Evolutionary conservation across 2,329 filamentous ascomycete genomes (phyloP).

Genomic region (Penicillium crustosum): DNA sequence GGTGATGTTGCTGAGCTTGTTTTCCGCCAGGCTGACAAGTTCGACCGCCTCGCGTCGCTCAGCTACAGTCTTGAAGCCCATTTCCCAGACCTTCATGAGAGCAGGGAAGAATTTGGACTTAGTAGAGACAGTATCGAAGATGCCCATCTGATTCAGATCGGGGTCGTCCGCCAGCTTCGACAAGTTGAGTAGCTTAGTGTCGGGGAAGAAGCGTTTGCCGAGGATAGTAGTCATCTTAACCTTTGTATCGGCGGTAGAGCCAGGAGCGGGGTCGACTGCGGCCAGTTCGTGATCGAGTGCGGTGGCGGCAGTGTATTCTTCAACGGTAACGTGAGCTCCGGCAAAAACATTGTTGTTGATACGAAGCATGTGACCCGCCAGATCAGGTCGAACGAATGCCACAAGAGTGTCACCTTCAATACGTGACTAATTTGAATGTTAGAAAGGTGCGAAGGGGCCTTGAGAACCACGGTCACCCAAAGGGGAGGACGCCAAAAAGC

Average conservation of each 20-base stretch:
- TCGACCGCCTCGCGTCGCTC: constrained; percentile 76
- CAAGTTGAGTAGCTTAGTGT: constrained; percentile 75
- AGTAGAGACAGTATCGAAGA: constrained; percentile 69
- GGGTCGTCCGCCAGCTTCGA: constrained; percentile 73
- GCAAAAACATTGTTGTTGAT: constrained; percentile 70
- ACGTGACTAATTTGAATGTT: constrained; percentile 67
- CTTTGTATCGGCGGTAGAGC: constrained; percentile 60
- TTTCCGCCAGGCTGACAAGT: constrained; percentile 78
- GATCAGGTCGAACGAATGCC: constrained; percentile 64
- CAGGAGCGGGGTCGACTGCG: constrained; percentile 41
- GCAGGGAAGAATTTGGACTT: constrained; percentile 88
- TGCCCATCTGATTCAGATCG: constrained; percentile 69
- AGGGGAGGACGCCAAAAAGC: constrained; percentile 34
- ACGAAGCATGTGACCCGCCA: constrained; percentile 64
- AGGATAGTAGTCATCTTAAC: constrained; percentile 70
- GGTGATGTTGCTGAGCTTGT: constrained; percentile 70
- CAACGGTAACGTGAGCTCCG: constrained; percentile 57
- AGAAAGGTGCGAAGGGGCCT: constrained; percentile 59
- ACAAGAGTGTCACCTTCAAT: constrained; percentile 68
- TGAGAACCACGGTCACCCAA: constrained; percentile 42
- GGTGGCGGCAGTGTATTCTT: constrained; percentile 47
- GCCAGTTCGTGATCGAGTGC: constrained; percentile 23
- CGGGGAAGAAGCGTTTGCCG: constrained; percentile 68
- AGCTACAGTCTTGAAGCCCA: constrained; percentile 68
- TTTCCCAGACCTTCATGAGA: constrained; percentile 81